Base-by-base conservation (phyloP, 345 rosid species). In the Gossypium bickii region DNA sequence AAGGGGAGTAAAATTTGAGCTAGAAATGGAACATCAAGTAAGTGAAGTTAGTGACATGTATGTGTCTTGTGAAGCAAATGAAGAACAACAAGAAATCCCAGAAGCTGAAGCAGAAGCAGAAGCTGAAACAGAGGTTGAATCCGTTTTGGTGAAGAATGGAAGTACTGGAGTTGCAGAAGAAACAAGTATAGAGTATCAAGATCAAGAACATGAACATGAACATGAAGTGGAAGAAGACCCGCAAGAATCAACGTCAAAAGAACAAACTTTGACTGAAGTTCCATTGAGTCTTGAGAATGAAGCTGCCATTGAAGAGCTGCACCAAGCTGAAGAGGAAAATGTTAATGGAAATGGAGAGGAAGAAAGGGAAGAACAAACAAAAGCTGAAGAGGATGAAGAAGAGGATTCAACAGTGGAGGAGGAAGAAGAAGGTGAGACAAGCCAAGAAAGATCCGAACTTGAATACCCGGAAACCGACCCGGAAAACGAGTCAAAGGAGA, bases 361-460 rank as follows among this genome's bases (percentile, higher is more conserved):
- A 20, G 51, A 38, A 27, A 74, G 7, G 38, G 78, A 41, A 27
- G 12, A 15, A 41, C 47, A 45, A 44, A 53, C 71, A 43, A 69
- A 22, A 45, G 47, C 15, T 60, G 75, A 53, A 17, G 60, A 12
- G 5, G 24, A 29, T 0, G 55, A 5, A 9, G 73, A 44, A 29
- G n/a, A 66, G 55, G 47, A 2, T 3, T 24, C 34, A 13, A 27
- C 34, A 6, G 7, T 13, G 34, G 81, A 64, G 60, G 78, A 63
- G 22, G 41, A 34, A 51, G 27, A 38, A 69, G 79, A 72, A 59
- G 38, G 65, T 27, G 38, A 34, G 47, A 53, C 53, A 78, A 77
- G 79, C 65, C 73, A 38, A 7, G 82, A 79, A 76, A 80, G 85
- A 80, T 56, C 92, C 76, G 82, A 84, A 67, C 70, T 82, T 66